phyloP scores from a whole-genome alignment of 331 rosid genomes.

The Cydonia oblonga region DNA sequence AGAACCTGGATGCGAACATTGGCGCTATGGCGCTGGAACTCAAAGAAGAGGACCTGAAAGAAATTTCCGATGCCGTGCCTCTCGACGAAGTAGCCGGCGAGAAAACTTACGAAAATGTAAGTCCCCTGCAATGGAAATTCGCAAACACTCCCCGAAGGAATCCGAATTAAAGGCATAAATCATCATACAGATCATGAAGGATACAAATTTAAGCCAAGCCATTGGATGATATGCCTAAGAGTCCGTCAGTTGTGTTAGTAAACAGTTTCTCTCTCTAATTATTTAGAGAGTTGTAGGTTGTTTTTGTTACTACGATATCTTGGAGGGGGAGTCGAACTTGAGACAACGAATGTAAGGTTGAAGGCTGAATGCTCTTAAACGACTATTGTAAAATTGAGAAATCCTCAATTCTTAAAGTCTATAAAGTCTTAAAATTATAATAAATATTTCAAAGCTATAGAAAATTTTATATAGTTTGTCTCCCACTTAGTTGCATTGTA shows the following conservation, averaged over 20 bases:
- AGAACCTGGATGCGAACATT: constrained; percentile 28
- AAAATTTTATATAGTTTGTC: background rate
- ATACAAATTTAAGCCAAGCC: too few relatives aligned
- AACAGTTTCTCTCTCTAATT: too few relatives aligned
- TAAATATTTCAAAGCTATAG: too few relatives aligned
- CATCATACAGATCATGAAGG: background rate
- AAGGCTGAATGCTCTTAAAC: too few relatives aligned
- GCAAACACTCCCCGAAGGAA: constrained; percentile 27
- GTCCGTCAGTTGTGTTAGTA: too few relatives aligned
- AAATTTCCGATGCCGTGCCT: constrained; percentile 22
- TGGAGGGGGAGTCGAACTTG: too few relatives aligned
- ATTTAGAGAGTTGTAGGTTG: too few relatives aligned
- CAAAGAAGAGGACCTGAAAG: constrained; percentile 19
- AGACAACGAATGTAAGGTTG: too few relatives aligned
- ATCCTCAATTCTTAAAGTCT: background rate
- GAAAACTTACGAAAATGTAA: background rate
- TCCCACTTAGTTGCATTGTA: background rate
- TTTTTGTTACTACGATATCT: too few relatives aligned
- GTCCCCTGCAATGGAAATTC: constrained; percentile 15
- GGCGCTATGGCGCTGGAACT: constrained; percentile 22
- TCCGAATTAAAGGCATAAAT: background rate
- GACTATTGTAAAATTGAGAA: background rate
- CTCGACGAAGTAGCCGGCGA: constrained; percentile 26
- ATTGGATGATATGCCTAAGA: too few relatives aligned
- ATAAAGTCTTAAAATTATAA: too few relatives aligned